Conservation (phyloP, 495 filamentous ascomycete genomes). For the Talaromyces stipitatus region DNA sequence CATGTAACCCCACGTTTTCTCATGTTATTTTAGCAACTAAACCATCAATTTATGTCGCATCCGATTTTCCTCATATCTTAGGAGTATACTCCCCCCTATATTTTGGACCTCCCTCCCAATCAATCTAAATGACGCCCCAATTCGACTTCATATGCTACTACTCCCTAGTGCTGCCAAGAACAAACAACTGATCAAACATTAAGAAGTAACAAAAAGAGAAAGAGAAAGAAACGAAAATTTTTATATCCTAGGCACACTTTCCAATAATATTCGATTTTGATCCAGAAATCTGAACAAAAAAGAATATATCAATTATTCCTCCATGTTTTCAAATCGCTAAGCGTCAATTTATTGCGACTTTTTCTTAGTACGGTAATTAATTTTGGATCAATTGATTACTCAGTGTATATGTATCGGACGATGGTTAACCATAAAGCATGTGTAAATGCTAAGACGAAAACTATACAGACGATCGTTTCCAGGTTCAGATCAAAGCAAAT, state of each 20-base stretch:
- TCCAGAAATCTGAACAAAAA: too few relatives aligned
- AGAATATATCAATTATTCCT: too few relatives aligned
- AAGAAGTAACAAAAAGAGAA: not conserved
- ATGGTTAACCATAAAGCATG: too few relatives aligned
- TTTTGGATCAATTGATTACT: too few relatives aligned
- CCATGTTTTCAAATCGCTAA: too few relatives aligned
- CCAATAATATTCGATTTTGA: not conserved
- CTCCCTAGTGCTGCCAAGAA: too few relatives aligned
- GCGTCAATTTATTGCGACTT: too few relatives aligned
- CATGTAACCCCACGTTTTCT: conserved; percentile 41
- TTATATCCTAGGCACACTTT: not conserved
- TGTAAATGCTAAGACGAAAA: too few relatives aligned
- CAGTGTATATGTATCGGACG: too few relatives aligned
- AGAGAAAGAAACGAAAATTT: not conserved
- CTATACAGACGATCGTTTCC: not conserved
- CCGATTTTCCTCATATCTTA: conserved; percentile 38
- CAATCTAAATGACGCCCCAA: too few relatives aligned
- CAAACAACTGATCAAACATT: not conserved
- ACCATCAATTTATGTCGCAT: conserved; percentile 14
- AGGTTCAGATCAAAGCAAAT: not conserved
- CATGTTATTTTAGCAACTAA: conserved; percentile 9
- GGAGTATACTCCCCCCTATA: conserved; percentile 20
- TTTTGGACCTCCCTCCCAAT: not conserved
- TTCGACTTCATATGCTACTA: too few relatives aligned
- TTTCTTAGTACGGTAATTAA: too few relatives aligned